Evolutionary conservation across 306 rosid genomes (phyloP).

Genomic region (Cucurbita ficifolia): DNA sequence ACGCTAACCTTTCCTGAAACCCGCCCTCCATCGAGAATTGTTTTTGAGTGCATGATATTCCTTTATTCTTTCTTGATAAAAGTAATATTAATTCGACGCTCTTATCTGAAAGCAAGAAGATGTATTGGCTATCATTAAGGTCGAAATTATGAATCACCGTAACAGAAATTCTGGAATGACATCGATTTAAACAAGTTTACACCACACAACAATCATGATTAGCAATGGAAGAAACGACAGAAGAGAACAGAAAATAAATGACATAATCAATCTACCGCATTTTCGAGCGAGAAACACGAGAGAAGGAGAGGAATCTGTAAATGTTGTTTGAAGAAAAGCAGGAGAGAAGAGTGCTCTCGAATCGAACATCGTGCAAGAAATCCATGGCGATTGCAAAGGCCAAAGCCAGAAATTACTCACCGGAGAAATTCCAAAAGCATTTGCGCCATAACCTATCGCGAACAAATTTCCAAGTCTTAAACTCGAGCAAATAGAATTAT

Average conservation of each 20-base stretch:
- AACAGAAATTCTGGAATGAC: neutral
- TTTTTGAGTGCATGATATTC: neutral
- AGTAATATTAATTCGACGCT: neutral
- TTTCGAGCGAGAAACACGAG: neutral
- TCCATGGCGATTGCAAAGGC: neutral
- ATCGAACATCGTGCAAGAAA: neutral
- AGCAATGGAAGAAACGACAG: neutral
- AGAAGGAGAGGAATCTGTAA: neutral
- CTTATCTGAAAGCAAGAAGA: neutral
- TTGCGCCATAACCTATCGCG: neutral
- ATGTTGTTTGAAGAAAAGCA: too few species aligned
- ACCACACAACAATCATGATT: neutral
- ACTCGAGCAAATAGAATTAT: neutral
- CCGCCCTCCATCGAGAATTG: neutral
- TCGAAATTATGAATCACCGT: neutral
- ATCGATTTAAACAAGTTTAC: neutral
- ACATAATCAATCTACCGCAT: neutral
- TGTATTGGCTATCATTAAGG: neutral
- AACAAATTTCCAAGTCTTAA: neutral
- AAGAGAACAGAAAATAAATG: neutral
- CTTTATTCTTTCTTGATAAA: neutral
- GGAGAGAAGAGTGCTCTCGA: too few species aligned
- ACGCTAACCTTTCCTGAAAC: neutral
- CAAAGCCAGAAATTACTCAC: neutral
- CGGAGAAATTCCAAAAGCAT: neutral